Evolutionary conservation across 176 grass and related monocot genomes (phyloP).

Genomic region (Urochloa ruziziensis): DNA sequence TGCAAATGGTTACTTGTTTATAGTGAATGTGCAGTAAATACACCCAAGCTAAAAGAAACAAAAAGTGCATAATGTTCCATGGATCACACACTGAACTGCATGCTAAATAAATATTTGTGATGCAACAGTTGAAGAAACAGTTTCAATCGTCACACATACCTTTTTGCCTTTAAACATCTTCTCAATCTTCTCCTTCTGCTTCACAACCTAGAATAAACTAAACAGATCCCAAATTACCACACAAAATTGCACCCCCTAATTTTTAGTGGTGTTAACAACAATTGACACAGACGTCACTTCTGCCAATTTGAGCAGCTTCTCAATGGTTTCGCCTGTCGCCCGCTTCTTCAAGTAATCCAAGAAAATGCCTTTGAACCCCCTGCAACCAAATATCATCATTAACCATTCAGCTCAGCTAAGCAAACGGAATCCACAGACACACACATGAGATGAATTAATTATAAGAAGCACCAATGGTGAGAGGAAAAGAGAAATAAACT

Average conservation of each 20-base stretch:
- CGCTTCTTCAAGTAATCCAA: constrained; percentile 66
- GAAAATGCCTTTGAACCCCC: constrained; percentile 54
- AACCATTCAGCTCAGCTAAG: not conserved
- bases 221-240: not conserved
- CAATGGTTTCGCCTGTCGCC: constrained; percentile 48
- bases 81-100: not conserved
- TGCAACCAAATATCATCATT: constrained; percentile 35
- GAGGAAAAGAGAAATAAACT: too few relatives aligned
- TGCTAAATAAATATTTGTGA: not conserved
- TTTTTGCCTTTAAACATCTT: constrained; percentile 76
- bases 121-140: not conserved
- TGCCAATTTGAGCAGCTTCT: constrained; percentile 80
- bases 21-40: too few relatives aligned
- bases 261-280: not conserved
- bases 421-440: not conserved
- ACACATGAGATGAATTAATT: not conserved
- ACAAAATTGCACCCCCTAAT: not conserved
- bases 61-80: not conserved
- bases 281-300: constrained; percentile 24
- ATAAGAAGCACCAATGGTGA: not conserved
- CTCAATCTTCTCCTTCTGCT: constrained; percentile 74
- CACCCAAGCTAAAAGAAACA: not conserved
- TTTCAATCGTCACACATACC: constrained; percentile 21
- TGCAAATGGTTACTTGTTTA: too few relatives aligned
- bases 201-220: constrained; percentile 31